Evolutionary conservation across 2,329 filamentous ascomycete species (phyloP), one percentile per base, ranked within the genome.

Genomic region (Coniochaeta sp.): DNA sequence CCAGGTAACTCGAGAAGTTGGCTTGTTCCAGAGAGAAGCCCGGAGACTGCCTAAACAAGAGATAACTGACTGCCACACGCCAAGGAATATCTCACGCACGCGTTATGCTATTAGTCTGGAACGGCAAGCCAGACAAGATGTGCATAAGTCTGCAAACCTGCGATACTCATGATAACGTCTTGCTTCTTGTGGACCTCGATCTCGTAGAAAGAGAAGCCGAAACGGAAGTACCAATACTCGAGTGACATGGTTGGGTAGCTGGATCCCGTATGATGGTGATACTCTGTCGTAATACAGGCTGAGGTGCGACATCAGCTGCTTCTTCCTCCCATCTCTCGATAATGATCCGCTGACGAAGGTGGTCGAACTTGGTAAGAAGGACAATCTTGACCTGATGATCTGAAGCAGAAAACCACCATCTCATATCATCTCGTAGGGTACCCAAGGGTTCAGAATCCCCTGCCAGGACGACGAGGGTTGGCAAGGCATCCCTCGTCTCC

Each of bases 151-250:
- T 59, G 4, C 28, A 62, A 58, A 5, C 59, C 55, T 42, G 55
- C 34, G 57, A 61, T 40, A 38, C 54, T 59, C 4, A 61, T 24
- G 16, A 62, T 47, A 54, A 61, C 5, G 12, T 61, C 60, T 56
- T 34, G n/a, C 38, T 52, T 62, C 60, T 30, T 50, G 44, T 40
- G 58, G 58, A n/a, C 58, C 42, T 44, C 22, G 44, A 50, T 50
- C 22, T 16, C 44, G 19, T 32, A 64, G 61, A 38, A 64, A 64
- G 19, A 64, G 58, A 38, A 55, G 62, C 59, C 30, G 32, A 40
- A 62, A 64, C 14, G 55, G 55, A 3, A 64, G 44, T 57, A 62
- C 55, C 58, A 65, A 59, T 58, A 57, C 63, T 9, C 56, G 50
- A 58, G 24, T 30, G 22, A 47, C 56, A 58, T 58, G 56, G 40